phyloP scores from a whole-genome alignment of 352 stramenopile species.

The Phytophthora pini region DNA sequence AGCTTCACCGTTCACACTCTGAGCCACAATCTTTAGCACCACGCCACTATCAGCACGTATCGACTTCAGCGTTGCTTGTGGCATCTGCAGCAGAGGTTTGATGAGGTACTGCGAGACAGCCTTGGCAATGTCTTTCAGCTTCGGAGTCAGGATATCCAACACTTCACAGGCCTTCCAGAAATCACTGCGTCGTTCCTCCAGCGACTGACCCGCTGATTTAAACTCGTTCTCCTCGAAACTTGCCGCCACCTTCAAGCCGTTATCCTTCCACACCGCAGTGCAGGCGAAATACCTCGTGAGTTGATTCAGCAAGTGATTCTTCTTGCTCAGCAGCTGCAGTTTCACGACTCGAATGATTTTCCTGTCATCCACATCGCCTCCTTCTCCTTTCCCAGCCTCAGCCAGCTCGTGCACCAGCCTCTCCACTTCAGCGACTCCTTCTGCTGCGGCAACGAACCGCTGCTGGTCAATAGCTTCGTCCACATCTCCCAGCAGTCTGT shows the following conservation, averaged over 20 bases:
- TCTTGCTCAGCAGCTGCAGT: slow-evolving; percentile 60
- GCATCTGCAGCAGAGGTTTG: slow-evolving; percentile 51
- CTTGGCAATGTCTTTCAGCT: slow-evolving; percentile 67
- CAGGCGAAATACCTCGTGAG: slow-evolving; percentile 56
- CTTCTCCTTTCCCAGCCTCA: slow-evolving; percentile 13
- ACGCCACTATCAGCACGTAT: slow-evolving; percentile 30
- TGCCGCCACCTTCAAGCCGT: slow-evolving; percentile 40
- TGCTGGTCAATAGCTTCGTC: slow-evolving; percentile 55
- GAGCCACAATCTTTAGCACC: slow-evolving; percentile 33
- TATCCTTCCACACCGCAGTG: slow-evolving; percentile 50
- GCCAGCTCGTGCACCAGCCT: slow-evolving; percentile 39
- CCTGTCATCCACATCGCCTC: slow-evolving; percentile 8
- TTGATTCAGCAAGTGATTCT: slow-evolving; percentile 54
- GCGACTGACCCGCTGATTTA: background rate
- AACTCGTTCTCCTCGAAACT: slow-evolving; percentile 8
- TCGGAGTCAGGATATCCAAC: slow-evolving; percentile 47
- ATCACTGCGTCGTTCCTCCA: slow-evolving; percentile 34
- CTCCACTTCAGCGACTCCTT: slow-evolving; percentile 47
- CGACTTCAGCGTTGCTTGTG: slow-evolving; percentile 27
- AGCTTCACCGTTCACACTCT: slow-evolving; percentile 2
- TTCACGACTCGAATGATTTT: slow-evolving; percentile 54
- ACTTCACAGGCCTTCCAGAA: slow-evolving; percentile 72
- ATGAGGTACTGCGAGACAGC: slow-evolving; percentile 53
- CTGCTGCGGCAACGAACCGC: slow-evolving; percentile 55
- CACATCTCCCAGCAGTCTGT: slow-evolving; percentile 55